Conservation (phyloP, 2,329 filamentous ascomycete species). For the Phaeosphaeriaceae sp. region DNA sequence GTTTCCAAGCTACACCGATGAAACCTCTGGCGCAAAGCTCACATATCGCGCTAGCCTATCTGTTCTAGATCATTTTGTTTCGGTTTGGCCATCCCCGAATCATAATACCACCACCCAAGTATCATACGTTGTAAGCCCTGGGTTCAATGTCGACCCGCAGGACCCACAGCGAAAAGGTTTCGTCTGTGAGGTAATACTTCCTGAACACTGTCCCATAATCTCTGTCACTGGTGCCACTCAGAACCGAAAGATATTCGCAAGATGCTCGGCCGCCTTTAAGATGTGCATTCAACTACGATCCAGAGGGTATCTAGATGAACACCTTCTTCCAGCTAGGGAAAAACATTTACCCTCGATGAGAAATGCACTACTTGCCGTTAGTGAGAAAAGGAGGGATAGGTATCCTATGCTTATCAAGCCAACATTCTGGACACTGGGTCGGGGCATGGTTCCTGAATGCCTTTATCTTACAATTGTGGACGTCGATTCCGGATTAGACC, state of each 20-base stretch:
- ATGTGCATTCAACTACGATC: conserved; percentile 74
- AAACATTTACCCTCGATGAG: conserved; percentile 79
- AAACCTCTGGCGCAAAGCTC: conserved; percentile 74
- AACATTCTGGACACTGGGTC: conserved; percentile 66
- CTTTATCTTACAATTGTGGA: conserved; percentile 69
- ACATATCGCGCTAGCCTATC: conserved; percentile 77
- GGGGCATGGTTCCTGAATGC: conserved; percentile 54
- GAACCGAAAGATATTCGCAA: conserved; percentile 76
- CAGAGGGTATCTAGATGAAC: conserved; percentile 71
- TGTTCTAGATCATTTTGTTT: conserved; percentile 75
- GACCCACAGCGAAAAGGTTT: conserved; percentile 23
- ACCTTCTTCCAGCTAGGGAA: conserved; percentile 74
- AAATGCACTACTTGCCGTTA: conserved; percentile 86
- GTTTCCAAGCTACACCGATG: conserved; percentile 65
- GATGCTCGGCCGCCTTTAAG: conserved; percentile 87
- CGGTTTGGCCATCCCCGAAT: conserved; percentile 65
- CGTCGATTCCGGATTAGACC: conserved; percentile 65
- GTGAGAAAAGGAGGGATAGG: conserved; percentile 72
- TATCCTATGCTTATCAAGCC: conserved; percentile 86
- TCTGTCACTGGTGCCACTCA: conserved; percentile 69
- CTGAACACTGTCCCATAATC: conserved; percentile 73
- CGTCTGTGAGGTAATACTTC: conserved; percentile 79
- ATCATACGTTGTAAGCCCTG: conserved; percentile 63
- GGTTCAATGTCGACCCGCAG: conserved; percentile 9
- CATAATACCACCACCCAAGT: conserved; percentile 57